Evolutionary conservation across 768 basidiomycete species (phyloP).

Genomic region (Leccinum sublutescens): DNA sequence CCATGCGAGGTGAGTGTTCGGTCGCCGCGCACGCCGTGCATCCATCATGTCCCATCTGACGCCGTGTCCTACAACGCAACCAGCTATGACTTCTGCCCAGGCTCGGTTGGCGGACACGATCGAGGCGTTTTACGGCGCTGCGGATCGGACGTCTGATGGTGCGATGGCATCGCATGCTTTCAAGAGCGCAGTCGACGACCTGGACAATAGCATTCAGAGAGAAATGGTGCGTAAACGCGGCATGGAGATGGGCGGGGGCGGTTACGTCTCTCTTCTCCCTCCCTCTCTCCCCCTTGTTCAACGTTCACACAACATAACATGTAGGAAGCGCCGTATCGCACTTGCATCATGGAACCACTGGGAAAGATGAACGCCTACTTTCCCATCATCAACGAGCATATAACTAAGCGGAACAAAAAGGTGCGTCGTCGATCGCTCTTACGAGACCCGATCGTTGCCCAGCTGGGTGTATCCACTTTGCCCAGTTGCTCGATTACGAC

Average conservation of each 20-base stretch:
- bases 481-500: conserved; percentile 92
- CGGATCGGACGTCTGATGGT: conserved; percentile 81
- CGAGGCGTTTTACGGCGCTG: conserved; percentile 86
- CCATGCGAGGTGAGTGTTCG: conserved; percentile 74
- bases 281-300: background rate
- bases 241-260: background rate
- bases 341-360: conserved; percentile 91
- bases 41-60: background rate
- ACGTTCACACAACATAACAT: background rate
- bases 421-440: conserved; percentile 37
- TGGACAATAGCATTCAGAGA: conserved; percentile 79
- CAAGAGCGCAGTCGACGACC: conserved; percentile 90
- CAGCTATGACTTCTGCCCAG: conserved; percentile 91
- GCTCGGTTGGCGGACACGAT: conserved; percentile 90
- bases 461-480: background rate
- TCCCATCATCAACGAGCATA: conserved; percentile 90
- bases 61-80: background rate
- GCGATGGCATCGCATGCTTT: conserved; percentile 98
- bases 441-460: background rate
- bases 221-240: conserved; percentile 66
- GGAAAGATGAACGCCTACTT: conserved; percentile 98
- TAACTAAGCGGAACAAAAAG: conserved; percentile 95
- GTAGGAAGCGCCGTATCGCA: conserved; percentile 92
- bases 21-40: background rate
- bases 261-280: background rate